Evolutionary conservation across 2,329 filamentous ascomycete species (phyloP), one percentile per base, ranked within the genome.

Genomic region (Dactylella cylindrospora): DNA sequence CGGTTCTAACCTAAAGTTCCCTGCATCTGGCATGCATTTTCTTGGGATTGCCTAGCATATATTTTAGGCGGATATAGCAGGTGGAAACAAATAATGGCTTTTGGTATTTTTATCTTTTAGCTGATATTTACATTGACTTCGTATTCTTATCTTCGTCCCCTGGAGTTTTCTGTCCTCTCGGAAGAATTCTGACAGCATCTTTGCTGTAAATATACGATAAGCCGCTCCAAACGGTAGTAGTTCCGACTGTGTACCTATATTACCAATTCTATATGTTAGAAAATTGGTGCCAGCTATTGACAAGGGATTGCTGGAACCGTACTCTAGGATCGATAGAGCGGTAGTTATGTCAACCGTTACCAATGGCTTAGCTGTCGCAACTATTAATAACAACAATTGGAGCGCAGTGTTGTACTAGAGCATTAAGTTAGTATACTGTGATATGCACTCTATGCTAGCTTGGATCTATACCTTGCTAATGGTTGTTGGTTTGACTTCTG

Each of bases 161-260:
- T 13, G 41, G 13, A 12, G 28, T n/a, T 41, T 59, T 39, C 28
- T 22, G 9, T 28, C 26, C 71, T 71, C 55, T 70, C 41, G 74
- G 69, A 33, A 97, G 72, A 52, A 97, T 96, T 72, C 86, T 94
- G 25, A 97, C 90, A 0, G 90, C 91, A 68, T 95, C 86, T 72
- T 93, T 95, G 67, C 83, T 88, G 71, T 85, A 94, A 5, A 95
- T 79, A 72, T 98, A 98, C 72, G 90, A 95, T 10, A 90, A 78
- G 5, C 93, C 93, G 65, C 90, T 96, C 88, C 90, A 97, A 4
- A 95, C 74, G 0, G 93, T 98, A 3, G 93, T 98, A 0, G 79
- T 81, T 0, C 90, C 90, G 2, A 98, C 91, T 10, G 94, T 74
- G 68, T 88, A 91, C 70, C 88, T 91, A 67, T 75, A 72, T 10